These are phyloP conservation scores for Tylopilus cervinicoccineus DNA, from an alignment of 768 basidiomycete genomes.

Conservation along the genomic window DNA sequence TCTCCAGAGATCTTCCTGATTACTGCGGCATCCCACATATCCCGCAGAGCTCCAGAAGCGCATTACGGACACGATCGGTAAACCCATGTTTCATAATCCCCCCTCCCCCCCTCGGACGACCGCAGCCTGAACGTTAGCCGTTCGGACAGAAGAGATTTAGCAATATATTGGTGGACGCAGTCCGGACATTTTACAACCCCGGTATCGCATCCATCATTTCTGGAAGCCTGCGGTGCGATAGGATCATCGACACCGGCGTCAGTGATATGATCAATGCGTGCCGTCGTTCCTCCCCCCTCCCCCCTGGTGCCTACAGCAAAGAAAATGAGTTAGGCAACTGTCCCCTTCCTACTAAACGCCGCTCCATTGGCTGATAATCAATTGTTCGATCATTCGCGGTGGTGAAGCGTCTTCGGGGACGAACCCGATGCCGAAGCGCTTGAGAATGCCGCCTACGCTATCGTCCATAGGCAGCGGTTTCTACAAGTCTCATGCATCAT, in stretches of 20 bases:
- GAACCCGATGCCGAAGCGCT: conserved; percentile 4
- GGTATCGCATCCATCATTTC: conserved; percentile 10
- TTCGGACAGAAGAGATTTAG: conserved; percentile 4
- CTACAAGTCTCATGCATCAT: conserved; percentile 2
- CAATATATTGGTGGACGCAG: conserved; percentile 11
- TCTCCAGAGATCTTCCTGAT: conserved; percentile 2
- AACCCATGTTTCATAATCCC: conserved; percentile 1
- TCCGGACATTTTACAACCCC: conserved; percentile 18
- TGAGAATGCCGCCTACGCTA: conserved; percentile 6
- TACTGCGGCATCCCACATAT: conserved; percentile 2
- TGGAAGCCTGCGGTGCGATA: conserved; percentile 3
- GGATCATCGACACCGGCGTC: conserved; percentile 5
- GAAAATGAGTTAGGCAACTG: neutral
- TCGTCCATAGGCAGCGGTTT: conserved; percentile 6
- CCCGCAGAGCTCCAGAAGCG: neutral
- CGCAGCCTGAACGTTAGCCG: neutral
- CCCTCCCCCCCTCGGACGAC: conserved; percentile 7
- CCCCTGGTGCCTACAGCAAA: neutral
- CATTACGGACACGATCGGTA: neutral
- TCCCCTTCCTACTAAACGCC: neutral
- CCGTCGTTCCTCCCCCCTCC: neutral
- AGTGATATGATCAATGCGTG: conserved; percentile 16
- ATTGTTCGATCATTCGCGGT: too few species aligned
- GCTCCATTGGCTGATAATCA: too few species aligned
- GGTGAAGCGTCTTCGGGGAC: conserved; percentile 1